Percentiles rank a stretch among this genome's conserved stretches.
These are phyloP conservation scores for Tetratostichococcus sp. DNA, from an alignment of 139 green algal species.

Conservation along the genomic window DNA sequence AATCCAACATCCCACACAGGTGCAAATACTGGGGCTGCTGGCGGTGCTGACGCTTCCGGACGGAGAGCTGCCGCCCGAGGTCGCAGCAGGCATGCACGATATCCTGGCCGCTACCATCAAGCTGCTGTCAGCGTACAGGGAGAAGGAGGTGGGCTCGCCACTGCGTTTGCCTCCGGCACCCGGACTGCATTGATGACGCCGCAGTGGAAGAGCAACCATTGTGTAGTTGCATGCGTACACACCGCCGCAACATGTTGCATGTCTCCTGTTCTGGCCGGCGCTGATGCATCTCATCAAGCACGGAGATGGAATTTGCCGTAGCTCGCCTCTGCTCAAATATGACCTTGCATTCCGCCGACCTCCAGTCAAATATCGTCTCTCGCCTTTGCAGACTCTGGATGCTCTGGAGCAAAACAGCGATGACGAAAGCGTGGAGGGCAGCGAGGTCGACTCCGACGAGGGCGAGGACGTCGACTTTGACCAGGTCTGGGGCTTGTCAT, in stretches of 20 bases:
- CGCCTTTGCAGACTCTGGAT: conserved; percentile 8
- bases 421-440: conserved; percentile 7
- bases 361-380: too few relatives aligned
- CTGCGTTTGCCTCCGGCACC: background rate
- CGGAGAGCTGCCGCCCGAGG: conserved; percentile 45
- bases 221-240: too few relatives aligned
- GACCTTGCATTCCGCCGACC: too few relatives aligned
- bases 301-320: too few relatives aligned
- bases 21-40: conserved; percentile 63
- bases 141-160: conserved; percentile 36
- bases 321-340: too few relatives aligned
- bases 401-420: conserved; percentile 7
- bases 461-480: conserved; percentile 14
- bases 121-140: conserved; percentile 39
- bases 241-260: too few relatives aligned
- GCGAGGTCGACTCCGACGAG: conserved; percentile 20
- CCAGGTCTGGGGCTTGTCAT: background rate
- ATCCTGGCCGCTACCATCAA: conserved; percentile 31
- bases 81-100: conserved; percentile 43
- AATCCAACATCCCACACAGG: too few relatives aligned
- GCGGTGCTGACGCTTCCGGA: conserved; percentile 53
- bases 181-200: background rate
- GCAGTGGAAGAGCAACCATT: too few relatives aligned
- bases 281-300: too few relatives aligned
- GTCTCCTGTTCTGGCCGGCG: too few relatives aligned